These are phyloP conservation scores for Ganoderma boninense DNA, from an alignment of 1,284 basidiomycete genomes.

Conservation along the genomic window DNA sequence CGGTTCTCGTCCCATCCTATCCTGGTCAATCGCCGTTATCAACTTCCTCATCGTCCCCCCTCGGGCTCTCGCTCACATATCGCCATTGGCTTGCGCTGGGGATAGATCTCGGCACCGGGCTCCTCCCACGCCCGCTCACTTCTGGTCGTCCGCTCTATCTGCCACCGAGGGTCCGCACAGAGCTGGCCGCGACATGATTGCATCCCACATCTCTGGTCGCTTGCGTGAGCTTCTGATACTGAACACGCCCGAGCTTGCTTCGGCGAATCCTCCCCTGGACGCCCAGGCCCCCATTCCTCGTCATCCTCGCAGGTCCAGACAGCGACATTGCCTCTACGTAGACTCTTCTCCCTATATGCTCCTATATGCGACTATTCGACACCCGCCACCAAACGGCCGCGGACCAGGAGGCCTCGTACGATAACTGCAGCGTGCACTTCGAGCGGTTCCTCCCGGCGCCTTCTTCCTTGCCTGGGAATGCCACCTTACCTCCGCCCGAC, in stretches of 20 bases:
- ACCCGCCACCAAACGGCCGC: background rate
- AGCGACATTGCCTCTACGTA: conserved; percentile 2
- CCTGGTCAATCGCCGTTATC: conserved; percentile 32
- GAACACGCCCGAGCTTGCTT: conserved; percentile 12
- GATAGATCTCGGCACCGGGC: conserved; percentile 32
- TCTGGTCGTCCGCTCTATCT: conserved; percentile 11
- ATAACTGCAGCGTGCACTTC: conserved; percentile 12
- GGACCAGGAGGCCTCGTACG: conserved; percentile 14
- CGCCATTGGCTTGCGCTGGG: conserved; percentile 24
- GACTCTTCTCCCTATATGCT: background rate
- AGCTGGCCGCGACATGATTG: background rate
- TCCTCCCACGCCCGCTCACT: conserved; percentile 18
- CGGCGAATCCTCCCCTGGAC: conserved; percentile 16
- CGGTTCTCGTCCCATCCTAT: conserved; percentile 24
- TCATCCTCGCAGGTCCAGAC: conserved; percentile 4
- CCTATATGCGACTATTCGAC: background rate
- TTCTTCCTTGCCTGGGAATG: conserved; percentile 7
- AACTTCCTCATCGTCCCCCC: conserved; percentile 18
- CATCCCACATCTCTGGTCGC: background rate
- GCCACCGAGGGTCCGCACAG: conserved; percentile 7
- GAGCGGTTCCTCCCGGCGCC: background rate
- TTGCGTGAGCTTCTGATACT: conserved; percentile 22
- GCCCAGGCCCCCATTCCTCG: conserved; percentile 9
- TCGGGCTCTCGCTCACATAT: conserved; percentile 21
- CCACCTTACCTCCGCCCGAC: conserved; percentile 29